phyloP scores from a whole-genome alignment of 2,329 filamentous ascomycete genomes.

The Bertia moriformis region DNA sequence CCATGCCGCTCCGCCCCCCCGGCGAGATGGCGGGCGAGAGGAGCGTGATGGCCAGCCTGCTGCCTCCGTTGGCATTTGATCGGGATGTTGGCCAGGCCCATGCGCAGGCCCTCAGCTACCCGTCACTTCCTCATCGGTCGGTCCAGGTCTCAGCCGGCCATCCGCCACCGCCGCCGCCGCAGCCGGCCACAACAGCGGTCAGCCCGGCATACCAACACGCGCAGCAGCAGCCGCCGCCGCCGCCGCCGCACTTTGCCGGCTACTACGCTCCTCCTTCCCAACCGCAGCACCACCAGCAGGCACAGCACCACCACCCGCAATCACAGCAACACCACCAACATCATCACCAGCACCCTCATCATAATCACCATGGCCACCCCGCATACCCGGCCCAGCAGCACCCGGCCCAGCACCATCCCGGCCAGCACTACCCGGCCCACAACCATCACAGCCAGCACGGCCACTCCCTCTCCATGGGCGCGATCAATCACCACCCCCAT shows the following conservation, averaged over 20 bases:
- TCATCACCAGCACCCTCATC: background rate
- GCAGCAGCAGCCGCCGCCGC: slow-evolving; percentile 8
- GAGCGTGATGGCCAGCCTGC: too few species aligned
- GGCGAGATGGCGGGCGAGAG: too few species aligned
- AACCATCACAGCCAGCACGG: slow-evolving; percentile 27
- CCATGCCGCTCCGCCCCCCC: too few species aligned
- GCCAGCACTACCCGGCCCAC: slow-evolving; percentile 17
- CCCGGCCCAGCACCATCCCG: slow-evolving; percentile 16
- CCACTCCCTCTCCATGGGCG: slow-evolving; percentile 29
- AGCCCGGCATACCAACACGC: too few species aligned
- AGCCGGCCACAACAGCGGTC: slow-evolving; percentile 9
- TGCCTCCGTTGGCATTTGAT: too few species aligned
- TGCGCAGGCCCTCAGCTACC: background rate
- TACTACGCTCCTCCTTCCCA: background rate
- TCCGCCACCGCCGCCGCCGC: slow-evolving; percentile 21
- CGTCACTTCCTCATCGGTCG: slow-evolving; percentile 19
- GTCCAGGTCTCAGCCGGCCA: slow-evolving; percentile 26
- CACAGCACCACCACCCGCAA: background rate
- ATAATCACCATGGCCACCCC: too few species aligned
- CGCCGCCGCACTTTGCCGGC: slow-evolving; percentile 6
- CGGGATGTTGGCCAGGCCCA: background rate
- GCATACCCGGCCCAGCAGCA: too few species aligned
- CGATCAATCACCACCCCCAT: slow-evolving; percentile 26
- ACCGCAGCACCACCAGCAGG: background rate
- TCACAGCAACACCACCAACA: background rate